These are phyloP conservation scores for Aspergillus sp. DNA, from an alignment of 2,329 filamentous ascomycete species.

Conservation along the genomic window DNA sequence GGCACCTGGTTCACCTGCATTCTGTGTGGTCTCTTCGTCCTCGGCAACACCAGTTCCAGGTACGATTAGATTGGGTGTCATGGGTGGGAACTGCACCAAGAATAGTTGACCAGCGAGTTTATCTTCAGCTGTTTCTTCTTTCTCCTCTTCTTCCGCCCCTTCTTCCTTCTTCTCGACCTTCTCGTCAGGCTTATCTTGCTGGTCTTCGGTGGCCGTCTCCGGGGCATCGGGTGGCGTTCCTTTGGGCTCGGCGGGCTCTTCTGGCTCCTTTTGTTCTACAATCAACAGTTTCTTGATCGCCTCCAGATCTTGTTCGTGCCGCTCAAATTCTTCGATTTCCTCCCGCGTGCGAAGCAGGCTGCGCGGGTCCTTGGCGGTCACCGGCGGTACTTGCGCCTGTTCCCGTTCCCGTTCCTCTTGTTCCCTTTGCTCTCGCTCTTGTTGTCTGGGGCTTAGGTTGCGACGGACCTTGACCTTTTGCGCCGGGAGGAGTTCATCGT, in stretches of 20 bases:
- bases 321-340: conserved; percentile 39
- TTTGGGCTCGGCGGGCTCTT: conserved; percentile 4
- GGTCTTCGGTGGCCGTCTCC: conserved; percentile 6
- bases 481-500: conserved; percentile 30
- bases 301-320: conserved; percentile 35
- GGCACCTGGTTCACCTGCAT: not conserved
- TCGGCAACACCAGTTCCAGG: conserved; percentile 19
- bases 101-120: conserved; percentile 53
- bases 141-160: conserved; percentile 18
- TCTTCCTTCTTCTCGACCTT: conserved; percentile 9
- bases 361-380: conserved; percentile 21
- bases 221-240: conserved; percentile 1
- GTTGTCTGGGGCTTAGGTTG: conserved; percentile 19
- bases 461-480: conserved; percentile 32
- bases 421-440: conserved; percentile 10
- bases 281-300: conserved; percentile 34
- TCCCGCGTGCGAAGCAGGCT: conserved; percentile 36
- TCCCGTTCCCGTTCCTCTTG: conserved; percentile 4
- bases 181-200: conserved; percentile 8
- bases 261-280: conserved; percentile 17
- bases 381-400: conserved; percentile 15
- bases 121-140: conserved; percentile 28
- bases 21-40: conserved; percentile 4
- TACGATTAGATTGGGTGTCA: conserved; percentile 53
- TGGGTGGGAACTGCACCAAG: conserved; percentile 60